Evolutionary conservation across 352 stramenopile species (phyloP).

Genomic region (Pythium diclinum): DNA sequence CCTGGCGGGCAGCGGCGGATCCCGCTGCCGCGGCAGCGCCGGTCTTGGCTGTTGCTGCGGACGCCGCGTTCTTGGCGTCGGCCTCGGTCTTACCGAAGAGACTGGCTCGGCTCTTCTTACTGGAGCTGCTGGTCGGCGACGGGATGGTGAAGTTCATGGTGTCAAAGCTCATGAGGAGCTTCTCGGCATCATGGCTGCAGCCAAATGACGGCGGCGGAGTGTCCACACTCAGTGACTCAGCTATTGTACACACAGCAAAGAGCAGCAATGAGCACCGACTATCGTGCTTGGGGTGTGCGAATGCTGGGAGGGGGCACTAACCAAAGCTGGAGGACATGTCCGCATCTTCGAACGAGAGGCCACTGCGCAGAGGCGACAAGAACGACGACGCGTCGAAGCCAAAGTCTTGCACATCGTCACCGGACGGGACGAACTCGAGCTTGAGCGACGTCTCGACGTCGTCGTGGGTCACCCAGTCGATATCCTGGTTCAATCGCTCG

Average conservation of each 20-base stretch:
- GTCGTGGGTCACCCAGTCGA: constrained; percentile 77
- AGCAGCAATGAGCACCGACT: constrained; percentile 16
- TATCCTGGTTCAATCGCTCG: constrained; percentile 73
- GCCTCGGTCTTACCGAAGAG: constrained; percentile 39
- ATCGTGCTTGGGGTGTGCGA: constrained; percentile 9
- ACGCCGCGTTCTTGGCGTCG: constrained; percentile 5
- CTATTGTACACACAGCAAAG: constrained; percentile 32
- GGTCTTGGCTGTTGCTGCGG: constrained; percentile 5
- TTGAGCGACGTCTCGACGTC: constrained; percentile 58
- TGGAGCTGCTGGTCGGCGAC: constrained; percentile 65
- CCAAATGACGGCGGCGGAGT: constrained; percentile 27
- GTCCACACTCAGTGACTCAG: constrained; percentile 51
- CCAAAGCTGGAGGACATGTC: constrained; percentile 69
- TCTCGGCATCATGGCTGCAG: constrained; percentile 50
- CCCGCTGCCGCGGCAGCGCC: neutral
- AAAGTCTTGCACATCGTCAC: constrained; percentile 63
- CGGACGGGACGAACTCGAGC: constrained; percentile 49
- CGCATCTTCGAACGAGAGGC: constrained; percentile 47
- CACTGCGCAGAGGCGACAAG: constrained; percentile 47
- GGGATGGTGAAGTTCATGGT: constrained; percentile 84
- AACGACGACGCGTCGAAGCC: constrained; percentile 53
- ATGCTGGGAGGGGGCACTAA: constrained; percentile 38
- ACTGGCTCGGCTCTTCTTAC: constrained; percentile 41
- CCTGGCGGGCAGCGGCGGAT: constrained; percentile 1
- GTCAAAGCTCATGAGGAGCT: constrained; percentile 87